These are phyloP conservation scores for Penicillium sp. DNA, from an alignment of 2,329 filamentous ascomycete species.

Conservation along the genomic window DNA sequence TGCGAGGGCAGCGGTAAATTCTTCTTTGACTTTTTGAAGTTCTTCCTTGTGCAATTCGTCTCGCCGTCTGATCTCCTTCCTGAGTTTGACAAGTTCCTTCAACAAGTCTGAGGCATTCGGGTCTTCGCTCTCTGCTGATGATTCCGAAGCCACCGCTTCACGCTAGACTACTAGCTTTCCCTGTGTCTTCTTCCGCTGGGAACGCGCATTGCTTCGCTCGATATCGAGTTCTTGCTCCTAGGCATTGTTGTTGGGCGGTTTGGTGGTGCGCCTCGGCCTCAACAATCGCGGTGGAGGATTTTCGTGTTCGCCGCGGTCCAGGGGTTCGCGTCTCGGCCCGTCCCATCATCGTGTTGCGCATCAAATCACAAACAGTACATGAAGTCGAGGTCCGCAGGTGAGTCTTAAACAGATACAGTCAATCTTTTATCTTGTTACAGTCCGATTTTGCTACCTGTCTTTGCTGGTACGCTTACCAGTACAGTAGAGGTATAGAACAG, in stretches of 20 bases:
- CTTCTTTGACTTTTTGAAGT: constrained; percentile 22
- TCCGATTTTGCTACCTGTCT: too few species aligned
- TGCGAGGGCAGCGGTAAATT: constrained; percentile 22
- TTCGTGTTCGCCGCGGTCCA: constrained; percentile 29
- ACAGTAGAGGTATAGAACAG: too few species aligned
- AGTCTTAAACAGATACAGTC: too few species aligned
- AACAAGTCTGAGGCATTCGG: constrained; percentile 10
- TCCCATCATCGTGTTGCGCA: constrained; percentile 26
- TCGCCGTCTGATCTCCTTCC: constrained; percentile 24
- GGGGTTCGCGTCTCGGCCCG: constrained; percentile 28
- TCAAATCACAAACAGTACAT: too few species aligned
- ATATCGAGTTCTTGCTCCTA: constrained; percentile 24
- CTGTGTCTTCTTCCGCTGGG: constrained; percentile 23
- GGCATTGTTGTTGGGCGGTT: constrained; percentile 21
- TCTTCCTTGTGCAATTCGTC: constrained; percentile 27
- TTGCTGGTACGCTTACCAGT: too few species aligned
- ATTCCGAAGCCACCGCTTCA: constrained; percentile 20
- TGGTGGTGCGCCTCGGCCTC: constrained; percentile 25
- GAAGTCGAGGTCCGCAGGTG: too few species aligned
- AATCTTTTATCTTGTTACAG: too few species aligned
- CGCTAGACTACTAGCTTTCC: constrained; percentile 13
- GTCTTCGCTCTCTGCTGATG: constrained; percentile 19
- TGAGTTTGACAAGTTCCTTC: constrained; percentile 26
- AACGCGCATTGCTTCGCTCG: constrained; percentile 18
- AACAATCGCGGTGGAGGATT: constrained; percentile 22